phyloP scores from a whole-genome alignment of 305 asterid genomes.

The Ilex paraguariensis region DNA sequence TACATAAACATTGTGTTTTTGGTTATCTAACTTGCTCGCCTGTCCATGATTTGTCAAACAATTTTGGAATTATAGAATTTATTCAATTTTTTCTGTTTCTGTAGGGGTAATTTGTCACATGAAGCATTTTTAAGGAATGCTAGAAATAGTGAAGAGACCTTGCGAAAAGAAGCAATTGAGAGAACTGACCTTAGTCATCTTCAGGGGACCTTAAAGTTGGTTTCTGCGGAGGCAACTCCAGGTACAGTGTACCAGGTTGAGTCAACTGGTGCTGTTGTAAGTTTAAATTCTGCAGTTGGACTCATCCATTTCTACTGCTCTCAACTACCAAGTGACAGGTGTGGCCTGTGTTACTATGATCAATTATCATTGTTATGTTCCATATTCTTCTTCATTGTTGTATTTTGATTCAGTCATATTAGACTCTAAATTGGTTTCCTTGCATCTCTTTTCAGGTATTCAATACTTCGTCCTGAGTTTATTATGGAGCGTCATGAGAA shows the following conservation, averaged over 20 bases:
- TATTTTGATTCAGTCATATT: too few relatives aligned
- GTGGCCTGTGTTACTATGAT: constrained; percentile 6
- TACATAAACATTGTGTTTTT: too few relatives aligned
- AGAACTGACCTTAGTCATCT: constrained; percentile 97
- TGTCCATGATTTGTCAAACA: not conserved
- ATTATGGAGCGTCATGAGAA: constrained; percentile 88
- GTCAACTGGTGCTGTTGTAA: constrained; percentile 99
- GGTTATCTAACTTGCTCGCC: too few relatives aligned
- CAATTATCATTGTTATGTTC: not conserved
- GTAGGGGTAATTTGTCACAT: constrained; percentile 84
- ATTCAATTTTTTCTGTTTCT: constrained; percentile 16
- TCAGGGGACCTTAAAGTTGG: constrained; percentile 54
- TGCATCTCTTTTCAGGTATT: constrained; percentile 49
- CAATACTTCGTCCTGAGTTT: constrained; percentile 97
- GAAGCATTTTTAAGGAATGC: constrained; percentile 92
- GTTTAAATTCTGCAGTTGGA: constrained; percentile 99
- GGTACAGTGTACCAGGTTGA: constrained; percentile 81
- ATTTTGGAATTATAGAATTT: not conserved
- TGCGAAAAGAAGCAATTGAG: constrained; percentile 98
- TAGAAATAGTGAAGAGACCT: constrained; percentile 93
- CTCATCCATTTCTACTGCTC: constrained; percentile 98
- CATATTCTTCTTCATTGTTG: too few relatives aligned
- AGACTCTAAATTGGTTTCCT: not conserved
- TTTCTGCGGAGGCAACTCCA: constrained; percentile 54
- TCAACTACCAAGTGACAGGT: constrained; percentile 99